Evolutionary conservation across 768 basidiomycete species (phyloP).

Genomic region (Termitomyces sp.): DNA sequence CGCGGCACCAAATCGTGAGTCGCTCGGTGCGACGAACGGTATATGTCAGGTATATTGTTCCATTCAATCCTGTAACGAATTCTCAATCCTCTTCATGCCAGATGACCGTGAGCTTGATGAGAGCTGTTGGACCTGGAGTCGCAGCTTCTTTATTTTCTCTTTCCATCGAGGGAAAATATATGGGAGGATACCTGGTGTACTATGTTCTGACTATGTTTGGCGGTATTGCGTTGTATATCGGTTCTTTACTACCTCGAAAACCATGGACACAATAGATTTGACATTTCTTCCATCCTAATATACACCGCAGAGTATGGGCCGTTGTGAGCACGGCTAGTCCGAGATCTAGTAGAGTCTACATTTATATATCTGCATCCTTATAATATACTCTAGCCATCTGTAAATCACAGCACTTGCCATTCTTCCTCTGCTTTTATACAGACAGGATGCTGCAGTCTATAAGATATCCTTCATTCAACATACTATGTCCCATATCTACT

Average conservation of each 20-base stretch:
- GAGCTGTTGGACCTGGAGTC: background rate
- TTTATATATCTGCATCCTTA: too few species aligned
- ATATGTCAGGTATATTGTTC: background rate
- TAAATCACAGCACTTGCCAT: too few species aligned
- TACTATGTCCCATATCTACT: too few species aligned
- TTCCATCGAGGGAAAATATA: background rate
- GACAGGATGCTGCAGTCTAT: too few species aligned
- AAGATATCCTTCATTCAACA: too few species aligned
- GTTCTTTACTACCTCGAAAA: slow-evolving; percentile 26
- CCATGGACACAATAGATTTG: slow-evolving; percentile 6
- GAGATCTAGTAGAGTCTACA: too few species aligned
- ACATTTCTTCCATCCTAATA: background rate
- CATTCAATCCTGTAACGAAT: background rate
- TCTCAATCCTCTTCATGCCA: background rate
- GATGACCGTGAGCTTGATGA: background rate
- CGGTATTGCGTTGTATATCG: slow-evolving; percentile 20
- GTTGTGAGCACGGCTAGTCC: too few species aligned
- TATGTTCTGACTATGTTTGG: background rate
- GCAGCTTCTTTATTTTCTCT: background rate
- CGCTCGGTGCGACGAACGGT: background rate
- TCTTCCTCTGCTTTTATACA: too few species aligned
- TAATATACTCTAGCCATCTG: too few species aligned
- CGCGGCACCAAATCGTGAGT: background rate
- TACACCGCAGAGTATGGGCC: too few species aligned
- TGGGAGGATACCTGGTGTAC: background rate